Base-by-base conservation (phyloP, 176 grass and related monocot species). In the Eragrostis curvula region DNA sequence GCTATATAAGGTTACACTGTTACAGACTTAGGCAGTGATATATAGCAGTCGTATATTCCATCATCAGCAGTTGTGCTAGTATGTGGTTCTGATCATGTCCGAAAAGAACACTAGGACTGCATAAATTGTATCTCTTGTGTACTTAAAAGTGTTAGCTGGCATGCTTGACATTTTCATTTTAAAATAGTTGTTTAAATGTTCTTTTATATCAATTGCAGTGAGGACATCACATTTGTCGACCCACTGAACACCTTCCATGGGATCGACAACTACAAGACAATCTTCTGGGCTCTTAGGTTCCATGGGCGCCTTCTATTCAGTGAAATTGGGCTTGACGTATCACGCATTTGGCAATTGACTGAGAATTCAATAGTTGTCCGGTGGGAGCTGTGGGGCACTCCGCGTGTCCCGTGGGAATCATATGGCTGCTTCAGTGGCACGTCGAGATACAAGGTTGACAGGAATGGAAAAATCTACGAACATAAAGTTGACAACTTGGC, bases 401-500 rank as follows among this genome's bases (percentile, higher is more conserved):
- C 93, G 0, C 90, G 93, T 58, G 93, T 99, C 51, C 96, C 93
- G 1, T 99, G 96, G 96, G 96, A 99, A 83, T 88, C 96, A n/a
- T 87, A 77, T 51, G 93, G 96, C 58, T 91, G 81, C 41, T 98
- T 98, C 87, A 84, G 88, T 71, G 96, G 96, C 44, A 95, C 92
- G 9, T 98, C 96, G 7, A 85, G 92, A 70, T 98, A 93, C 75
- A 95, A 93, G 64, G 49, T 98, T 21, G 96, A 93, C 62, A 71
- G 93, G 75, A 93, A 95, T 8, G 96, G 96, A 48, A 98, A 96
- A 88, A 96, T 98, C 29, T 99, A 99, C 4, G 96, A 99, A 83
- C 96, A 99, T 79, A 99, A 93, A 84, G 93, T 99, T 20, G 96
- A 99, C 74, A 99, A 96, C 84, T 79, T 99, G 77, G 96, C 90